Evolutionary conservation across 2,329 filamentous ascomycete species (phyloP).

Genomic region (Penicillium sp.): DNA sequence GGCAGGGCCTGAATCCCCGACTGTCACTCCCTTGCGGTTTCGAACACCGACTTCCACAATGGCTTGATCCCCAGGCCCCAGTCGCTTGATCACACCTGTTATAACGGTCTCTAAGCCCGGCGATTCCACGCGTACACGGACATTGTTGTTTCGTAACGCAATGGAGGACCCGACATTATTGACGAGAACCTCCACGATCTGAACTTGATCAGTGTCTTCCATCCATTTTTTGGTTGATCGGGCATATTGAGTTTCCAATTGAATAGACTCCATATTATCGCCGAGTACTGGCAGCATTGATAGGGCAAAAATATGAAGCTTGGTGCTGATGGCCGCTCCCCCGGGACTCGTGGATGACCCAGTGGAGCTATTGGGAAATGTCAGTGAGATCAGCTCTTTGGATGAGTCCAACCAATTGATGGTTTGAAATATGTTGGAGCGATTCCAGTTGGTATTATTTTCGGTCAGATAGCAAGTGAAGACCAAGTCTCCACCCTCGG

Average conservation of each 20-base stretch:
- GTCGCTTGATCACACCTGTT: conserved; percentile 38
- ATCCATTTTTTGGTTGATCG: conserved; percentile 45
- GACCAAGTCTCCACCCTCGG: conserved; percentile 41
- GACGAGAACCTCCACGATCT: conserved; percentile 40
- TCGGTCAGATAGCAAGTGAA: conserved; percentile 42
- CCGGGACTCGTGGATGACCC: conserved; percentile 28
- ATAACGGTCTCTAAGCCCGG: conserved; percentile 34
- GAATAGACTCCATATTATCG: background rate
- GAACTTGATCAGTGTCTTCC: conserved; percentile 39
- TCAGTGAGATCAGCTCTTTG: conserved; percentile 38
- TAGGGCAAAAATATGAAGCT: conserved; percentile 42
- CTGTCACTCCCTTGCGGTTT: conserved; percentile 31
- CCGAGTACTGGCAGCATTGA: conserved; percentile 33
- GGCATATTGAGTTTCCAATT: conserved; percentile 39
- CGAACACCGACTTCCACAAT: conserved; percentile 39
- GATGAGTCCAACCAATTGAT: conserved; percentile 42
- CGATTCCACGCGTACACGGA: conserved; percentile 36
- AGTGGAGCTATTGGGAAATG: conserved; percentile 37
- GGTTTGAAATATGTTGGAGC: conserved; percentile 43
- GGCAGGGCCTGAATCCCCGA: conserved; percentile 31
- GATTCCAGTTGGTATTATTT: conserved; percentile 37
- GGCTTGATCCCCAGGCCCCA: conserved; percentile 42
- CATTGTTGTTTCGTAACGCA: conserved; percentile 33
- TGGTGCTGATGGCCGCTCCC: conserved; percentile 22
- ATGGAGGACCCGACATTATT: conserved; percentile 40